phyloP scores from a whole-genome alignment of 2,329 filamentous ascomycete species.

The Phyllosticta citriasiana region DNA sequence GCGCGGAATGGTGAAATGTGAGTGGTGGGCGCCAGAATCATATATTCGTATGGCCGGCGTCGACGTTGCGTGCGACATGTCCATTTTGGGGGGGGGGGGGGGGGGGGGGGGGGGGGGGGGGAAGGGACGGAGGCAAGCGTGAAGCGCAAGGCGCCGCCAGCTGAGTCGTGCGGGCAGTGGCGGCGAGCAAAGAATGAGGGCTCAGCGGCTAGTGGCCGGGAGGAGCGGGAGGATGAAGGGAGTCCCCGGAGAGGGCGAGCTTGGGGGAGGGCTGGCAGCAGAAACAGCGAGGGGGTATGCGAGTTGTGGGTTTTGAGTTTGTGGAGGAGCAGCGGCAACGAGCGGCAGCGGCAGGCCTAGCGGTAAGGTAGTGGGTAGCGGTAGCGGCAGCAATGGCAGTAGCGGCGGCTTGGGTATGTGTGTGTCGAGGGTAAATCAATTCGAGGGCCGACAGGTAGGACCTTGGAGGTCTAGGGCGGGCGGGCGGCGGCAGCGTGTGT shows the following conservation, averaged over 20 bases:
- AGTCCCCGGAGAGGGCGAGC: conserved; percentile 5
- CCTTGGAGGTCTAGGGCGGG: background rate
- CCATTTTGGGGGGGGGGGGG: conserved; percentile 15
- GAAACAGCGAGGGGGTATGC: background rate
- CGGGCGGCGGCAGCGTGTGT: background rate
- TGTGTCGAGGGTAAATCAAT: background rate
- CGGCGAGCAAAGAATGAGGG: conserved; percentile 6
- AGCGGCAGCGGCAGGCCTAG: conserved; percentile 3
- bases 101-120: conserved; percentile 2
- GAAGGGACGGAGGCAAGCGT: background rate
- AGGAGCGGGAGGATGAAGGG: background rate
- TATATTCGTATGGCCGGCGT: conserved; percentile 34
- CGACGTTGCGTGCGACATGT: conserved; percentile 23
- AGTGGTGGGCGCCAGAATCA: conserved; percentile 27
- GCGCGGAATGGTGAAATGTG: conserved; percentile 19
- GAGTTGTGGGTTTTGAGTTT: conserved; percentile 3
- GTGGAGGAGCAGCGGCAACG: background rate
- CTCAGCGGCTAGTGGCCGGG: conserved; percentile 7
- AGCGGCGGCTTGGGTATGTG: background rate
- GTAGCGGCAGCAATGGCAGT: conserved; percentile 1
- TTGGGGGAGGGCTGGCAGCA: background rate
- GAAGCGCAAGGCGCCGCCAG: conserved; percentile 23
- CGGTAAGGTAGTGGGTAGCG: conserved; percentile 3
- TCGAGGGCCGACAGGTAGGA: background rate
- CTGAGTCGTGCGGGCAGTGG: conserved; percentile 18